Conservation (phyloP, 2,329 filamentous ascomycete species). For the Nigrospora sphaerica region DNA sequence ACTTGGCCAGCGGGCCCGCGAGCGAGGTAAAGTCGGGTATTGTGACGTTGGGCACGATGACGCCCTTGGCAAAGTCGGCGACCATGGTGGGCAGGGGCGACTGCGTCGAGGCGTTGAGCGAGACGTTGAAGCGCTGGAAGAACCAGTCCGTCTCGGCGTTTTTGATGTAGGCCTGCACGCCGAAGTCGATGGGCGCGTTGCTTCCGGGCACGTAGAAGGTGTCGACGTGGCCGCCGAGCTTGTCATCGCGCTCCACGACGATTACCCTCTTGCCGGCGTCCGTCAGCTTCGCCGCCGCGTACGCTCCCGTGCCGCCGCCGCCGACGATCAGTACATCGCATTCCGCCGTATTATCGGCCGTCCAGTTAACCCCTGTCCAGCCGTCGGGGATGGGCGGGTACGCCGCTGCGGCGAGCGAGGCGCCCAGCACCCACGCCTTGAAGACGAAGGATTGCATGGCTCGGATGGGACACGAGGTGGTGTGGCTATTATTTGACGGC, state of each 20-base stretch:
- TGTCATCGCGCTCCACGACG: constrained; percentile 24
- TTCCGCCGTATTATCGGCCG: not conserved
- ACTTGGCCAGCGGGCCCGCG: constrained; percentile 7
- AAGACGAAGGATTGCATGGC: too few species aligned
- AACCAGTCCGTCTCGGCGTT: constrained; percentile 31
- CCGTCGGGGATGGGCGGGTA: too few species aligned
- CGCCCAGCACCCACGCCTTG: too few species aligned
- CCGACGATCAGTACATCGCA: constrained; percentile 24
- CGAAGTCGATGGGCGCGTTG: constrained; percentile 24
- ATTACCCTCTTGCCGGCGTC: constrained; percentile 25
- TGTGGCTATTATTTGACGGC: too few species aligned
- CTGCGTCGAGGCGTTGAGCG: constrained; percentile 14
- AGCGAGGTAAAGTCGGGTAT: constrained; percentile 8
- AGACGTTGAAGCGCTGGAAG: constrained; percentile 35
- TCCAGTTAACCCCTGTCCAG: too few species aligned
- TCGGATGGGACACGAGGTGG: too few species aligned
- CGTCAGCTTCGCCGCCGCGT: constrained; percentile 26
- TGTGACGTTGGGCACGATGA: constrained; percentile 14
- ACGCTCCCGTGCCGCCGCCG: constrained; percentile 29
- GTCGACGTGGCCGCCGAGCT: constrained; percentile 37
- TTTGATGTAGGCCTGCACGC: constrained; percentile 29
- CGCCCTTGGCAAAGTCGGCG: constrained; percentile 29
- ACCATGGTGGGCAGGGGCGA: constrained; percentile 21
- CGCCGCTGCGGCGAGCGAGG: too few species aligned
- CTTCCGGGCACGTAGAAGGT: constrained; percentile 37